These are phyloP conservation scores for Filobasidium wieringae DNA, from an alignment of 768 basidiomycete species.

Conservation along the genomic window DNA sequence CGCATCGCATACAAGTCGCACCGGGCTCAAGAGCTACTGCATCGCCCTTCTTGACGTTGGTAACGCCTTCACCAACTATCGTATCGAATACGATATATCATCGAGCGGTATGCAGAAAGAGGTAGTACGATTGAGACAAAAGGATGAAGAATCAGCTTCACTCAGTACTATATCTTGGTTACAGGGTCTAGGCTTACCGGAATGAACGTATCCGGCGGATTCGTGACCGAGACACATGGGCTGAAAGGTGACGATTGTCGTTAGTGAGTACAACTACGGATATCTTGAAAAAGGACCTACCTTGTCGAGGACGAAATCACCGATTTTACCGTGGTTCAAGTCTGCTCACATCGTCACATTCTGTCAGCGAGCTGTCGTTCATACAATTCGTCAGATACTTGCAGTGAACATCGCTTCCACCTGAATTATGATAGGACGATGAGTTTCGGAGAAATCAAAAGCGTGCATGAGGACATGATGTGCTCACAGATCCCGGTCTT, in stretches of 20 bases:
- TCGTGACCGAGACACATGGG: constrained; percentile 85
- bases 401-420: constrained; percentile 14
- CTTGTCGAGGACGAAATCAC: constrained; percentile 23
- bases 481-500: constrained; percentile 92
- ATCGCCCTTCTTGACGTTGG: constrained; percentile 65
- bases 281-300: too few species aligned
- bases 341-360: too few species aligned
- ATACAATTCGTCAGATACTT: constrained; percentile 8
- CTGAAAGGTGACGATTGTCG: background rate
- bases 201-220: constrained; percentile 64
- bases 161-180: background rate
- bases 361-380: too few species aligned
- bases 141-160: background rate
- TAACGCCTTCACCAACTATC: constrained; percentile 71
- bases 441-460: too few species aligned
- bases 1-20: constrained; percentile 68
- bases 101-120: background rate
- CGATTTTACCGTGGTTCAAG: constrained; percentile 26
- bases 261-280: too few species aligned
- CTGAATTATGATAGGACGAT: too few species aligned
- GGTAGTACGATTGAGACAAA: background rate
- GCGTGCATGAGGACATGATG: constrained; percentile 47
- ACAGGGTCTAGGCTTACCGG: background rate
- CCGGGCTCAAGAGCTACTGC: constrained; percentile 88
- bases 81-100: background rate